Conservation (phyloP, 805 yeast species). For the Candida krabiensis region DNA sequence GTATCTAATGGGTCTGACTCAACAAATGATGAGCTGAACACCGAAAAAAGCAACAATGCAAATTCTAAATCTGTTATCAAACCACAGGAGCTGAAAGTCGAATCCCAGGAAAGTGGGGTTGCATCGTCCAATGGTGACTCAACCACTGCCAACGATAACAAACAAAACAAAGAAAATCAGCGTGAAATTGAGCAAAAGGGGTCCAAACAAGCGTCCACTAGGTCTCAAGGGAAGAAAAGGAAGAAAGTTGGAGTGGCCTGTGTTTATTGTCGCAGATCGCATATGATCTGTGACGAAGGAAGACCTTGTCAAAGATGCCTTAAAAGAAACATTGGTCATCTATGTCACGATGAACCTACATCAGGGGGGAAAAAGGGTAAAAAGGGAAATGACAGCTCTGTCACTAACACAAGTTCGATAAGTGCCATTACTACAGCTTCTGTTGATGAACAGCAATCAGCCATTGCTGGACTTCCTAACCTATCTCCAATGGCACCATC, state of each 20-base stretch:
- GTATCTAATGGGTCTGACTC: too few relatives aligned
- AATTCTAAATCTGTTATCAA: neutral
- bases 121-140: too few relatives aligned
- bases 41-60: too few relatives aligned
- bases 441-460: constrained; percentile 2
- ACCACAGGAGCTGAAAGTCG: too few relatives aligned
- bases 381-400: constrained; percentile 3
- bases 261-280: constrained; percentile 88
- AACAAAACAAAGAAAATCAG: constrained; percentile 3
- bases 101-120: neutral
- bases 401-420: constrained; percentile 3
- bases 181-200: neutral
- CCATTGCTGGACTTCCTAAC: neutral
- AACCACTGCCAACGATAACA: too few relatives aligned
- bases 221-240: constrained; percentile 24
- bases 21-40: too few relatives aligned
- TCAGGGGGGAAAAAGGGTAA: constrained; percentile 29
- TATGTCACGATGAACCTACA: constrained; percentile 76
- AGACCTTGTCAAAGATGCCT: constrained; percentile 81
- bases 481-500: constrained; percentile 4
- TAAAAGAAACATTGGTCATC: constrained; percentile 82
- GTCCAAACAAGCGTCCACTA: neutral
- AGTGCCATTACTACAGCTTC: neutral
- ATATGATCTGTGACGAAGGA: constrained; percentile 86
- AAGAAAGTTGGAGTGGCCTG: constrained; percentile 71